Conservation (phyloP, 2,329 filamentous ascomycete species). For the Pseudomassariella vexata region DNA sequence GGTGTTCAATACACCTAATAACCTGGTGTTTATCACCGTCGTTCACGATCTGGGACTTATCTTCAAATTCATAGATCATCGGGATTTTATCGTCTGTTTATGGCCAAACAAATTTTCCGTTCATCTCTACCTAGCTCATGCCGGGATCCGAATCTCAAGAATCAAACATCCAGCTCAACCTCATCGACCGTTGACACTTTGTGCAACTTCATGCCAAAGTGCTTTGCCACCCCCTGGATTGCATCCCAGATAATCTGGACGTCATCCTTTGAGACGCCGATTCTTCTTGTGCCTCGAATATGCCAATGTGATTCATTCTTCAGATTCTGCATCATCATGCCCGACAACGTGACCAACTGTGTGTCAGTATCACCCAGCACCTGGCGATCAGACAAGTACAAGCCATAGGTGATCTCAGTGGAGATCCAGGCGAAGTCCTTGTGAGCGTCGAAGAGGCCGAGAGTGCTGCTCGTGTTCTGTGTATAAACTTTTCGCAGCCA, state of each 20-base stretch:
- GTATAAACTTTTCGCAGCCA: conserved; percentile 55
- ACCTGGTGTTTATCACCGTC: too few relatives aligned
- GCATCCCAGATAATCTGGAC: conserved; percentile 26
- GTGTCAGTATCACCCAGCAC: conserved; percentile 49
- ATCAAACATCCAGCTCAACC: conserved; percentile 20
- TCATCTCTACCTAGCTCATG: too few relatives aligned
- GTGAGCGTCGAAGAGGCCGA: conserved; percentile 30
- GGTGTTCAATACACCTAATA: too few relatives aligned
- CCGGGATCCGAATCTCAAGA: too few relatives aligned
- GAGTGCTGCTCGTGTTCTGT: conserved; percentile 33
- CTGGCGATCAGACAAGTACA: conserved; percentile 50
- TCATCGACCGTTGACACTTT: conserved; percentile 20
- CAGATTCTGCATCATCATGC: conserved; percentile 55
- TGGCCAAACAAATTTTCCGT: too few relatives aligned
- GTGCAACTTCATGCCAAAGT: conserved; percentile 16
- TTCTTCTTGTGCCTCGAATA: conserved; percentile 39
- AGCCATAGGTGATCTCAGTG: conserved; percentile 50
- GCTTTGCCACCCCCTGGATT: conserved; percentile 14
- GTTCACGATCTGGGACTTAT: too few relatives aligned
- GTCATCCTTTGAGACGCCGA: conserved; percentile 39
- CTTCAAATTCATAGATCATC: too few relatives aligned
- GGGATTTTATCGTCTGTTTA: too few relatives aligned
- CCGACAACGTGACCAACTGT: conserved; percentile 45
- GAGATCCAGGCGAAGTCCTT: conserved; percentile 42
- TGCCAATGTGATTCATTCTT: conserved; percentile 49